phyloP scores from a whole-genome alignment of 1,139 yeast genomes.

The Geotrichum bryndzae region DNA sequence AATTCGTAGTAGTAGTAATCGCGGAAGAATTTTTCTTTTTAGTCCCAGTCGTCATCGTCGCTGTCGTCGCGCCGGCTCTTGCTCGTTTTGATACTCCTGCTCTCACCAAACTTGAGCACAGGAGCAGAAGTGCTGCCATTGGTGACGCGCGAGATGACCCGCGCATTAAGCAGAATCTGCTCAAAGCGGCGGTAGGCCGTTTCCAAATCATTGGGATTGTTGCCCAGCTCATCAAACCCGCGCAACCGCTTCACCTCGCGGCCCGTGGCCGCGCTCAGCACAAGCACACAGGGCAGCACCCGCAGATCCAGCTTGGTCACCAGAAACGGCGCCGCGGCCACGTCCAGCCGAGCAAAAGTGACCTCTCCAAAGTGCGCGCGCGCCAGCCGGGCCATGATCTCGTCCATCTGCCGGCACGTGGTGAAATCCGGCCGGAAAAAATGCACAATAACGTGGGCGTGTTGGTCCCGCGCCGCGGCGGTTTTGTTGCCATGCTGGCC shows the following conservation, averaged over 20 bases:
- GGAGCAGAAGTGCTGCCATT: neutral
- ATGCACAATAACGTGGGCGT: constrained; percentile 49
- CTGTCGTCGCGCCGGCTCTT: neutral
- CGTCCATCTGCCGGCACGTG: constrained; percentile 57
- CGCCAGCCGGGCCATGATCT: constrained; percentile 41
- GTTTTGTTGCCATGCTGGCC: neutral
- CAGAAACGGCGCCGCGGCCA: constrained; percentile 60
- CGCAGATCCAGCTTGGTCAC: constrained; percentile 56
- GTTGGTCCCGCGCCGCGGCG: neutral
- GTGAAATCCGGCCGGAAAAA: constrained; percentile 58
- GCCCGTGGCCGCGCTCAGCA: constrained; percentile 7
- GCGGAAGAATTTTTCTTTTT: neutral
- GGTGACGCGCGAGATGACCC: constrained; percentile 5
- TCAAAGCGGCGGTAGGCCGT: neutral
- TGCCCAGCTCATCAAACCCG: constrained; percentile 15
- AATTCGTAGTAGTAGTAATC: neutral
- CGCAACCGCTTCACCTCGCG: constrained; percentile 8
- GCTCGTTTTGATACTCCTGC: neutral
- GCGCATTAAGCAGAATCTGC: neutral
- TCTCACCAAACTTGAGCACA: neutral
- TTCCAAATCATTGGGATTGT: constrained; percentile 6
- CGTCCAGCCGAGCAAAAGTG: constrained; percentile 54
- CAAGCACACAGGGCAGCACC: constrained; percentile 64
- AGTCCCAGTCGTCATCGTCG: constrained; percentile 13
- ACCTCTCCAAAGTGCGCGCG: constrained; percentile 49